Percentiles rank a stretch among this genome's conserved stretches.
phyloP scores from a whole-genome alignment of 495 filamentous ascomycete genomes.

The Xylaria flabelliformis region DNA sequence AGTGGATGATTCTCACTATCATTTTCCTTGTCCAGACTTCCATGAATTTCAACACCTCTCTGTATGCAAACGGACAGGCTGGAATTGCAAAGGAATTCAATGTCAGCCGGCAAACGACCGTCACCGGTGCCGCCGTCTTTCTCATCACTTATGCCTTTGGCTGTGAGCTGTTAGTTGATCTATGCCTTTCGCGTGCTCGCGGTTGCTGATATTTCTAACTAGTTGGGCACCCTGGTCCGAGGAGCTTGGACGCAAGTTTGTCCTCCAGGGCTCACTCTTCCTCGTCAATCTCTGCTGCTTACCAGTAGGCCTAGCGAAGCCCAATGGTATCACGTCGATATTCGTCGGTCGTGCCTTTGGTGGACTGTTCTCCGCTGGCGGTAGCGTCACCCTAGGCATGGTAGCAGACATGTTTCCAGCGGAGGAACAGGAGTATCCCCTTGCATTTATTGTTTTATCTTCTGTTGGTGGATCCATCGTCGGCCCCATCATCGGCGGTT shows the following conservation, averaged over 20 bases:
- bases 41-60: slow-evolving; percentile 83
- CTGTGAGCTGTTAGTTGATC: slow-evolving; percentile 63
- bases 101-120: slow-evolving; percentile 67
- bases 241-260: slow-evolving; percentile 73
- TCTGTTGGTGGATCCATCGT: slow-evolving; percentile 68
- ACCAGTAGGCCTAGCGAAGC: slow-evolving; percentile 68
- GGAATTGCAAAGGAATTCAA: slow-evolving; percentile 67
- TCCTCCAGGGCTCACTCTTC: slow-evolving; percentile 71
- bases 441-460: slow-evolving; percentile 68
- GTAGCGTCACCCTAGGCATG: slow-evolving; percentile 82
- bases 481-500: slow-evolving; percentile 67
- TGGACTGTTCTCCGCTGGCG: slow-evolving; percentile 75
- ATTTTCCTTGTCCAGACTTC: slow-evolving; percentile 79
- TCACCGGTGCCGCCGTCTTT: slow-evolving; percentile 74
- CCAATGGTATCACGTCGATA: slow-evolving; percentile 64
- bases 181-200: neutral
- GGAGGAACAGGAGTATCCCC: slow-evolving; percentile 71
- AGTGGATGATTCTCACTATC: slow-evolving; percentile 73
- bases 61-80: slow-evolving; percentile 69
- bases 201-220: slow-evolving; percentile 22
- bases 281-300: slow-evolving; percentile 81
- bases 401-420: slow-evolving; percentile 79
- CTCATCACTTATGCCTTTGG: slow-evolving; percentile 78
- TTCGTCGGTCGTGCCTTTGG: slow-evolving; percentile 71
- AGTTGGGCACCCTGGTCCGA: slow-evolving; percentile 82